A percentile compares a stretch with the other conserved stretches of the same genome.
Conservation (phyloP, 2,329 filamentous ascomycete genomes). For the Aureobasidium pullulans region DNA sequence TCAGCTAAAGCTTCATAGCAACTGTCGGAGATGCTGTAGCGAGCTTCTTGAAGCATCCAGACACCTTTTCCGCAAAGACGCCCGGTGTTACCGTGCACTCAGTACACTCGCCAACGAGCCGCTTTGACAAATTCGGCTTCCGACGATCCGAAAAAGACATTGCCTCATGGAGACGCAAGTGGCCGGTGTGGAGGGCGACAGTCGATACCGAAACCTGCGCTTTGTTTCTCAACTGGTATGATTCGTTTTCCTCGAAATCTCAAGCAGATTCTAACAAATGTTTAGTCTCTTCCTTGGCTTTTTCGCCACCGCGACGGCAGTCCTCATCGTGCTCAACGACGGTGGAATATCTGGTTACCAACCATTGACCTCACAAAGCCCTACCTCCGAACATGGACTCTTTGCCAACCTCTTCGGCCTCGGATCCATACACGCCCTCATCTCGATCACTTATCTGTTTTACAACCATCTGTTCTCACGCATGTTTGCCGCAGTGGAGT, state of each 20-base stretch:
- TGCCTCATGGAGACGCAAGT: neutral
- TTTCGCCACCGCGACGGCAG: neutral
- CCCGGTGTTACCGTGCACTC: neutral
- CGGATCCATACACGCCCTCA: neutral
- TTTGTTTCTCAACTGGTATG: neutral
- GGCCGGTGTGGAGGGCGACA: constrained; percentile 5
- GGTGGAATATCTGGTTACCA: neutral
- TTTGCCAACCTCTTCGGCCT: neutral
- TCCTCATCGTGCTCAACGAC: neutral
- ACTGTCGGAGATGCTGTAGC: neutral
- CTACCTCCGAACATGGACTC: neutral
- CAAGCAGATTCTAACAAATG: neutral
- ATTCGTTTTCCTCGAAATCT: neutral
- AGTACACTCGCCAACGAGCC: neutral
- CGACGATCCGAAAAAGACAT: neutral
- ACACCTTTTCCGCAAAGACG: neutral
- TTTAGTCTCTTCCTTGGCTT: neutral
- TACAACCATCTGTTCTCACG: constrained; percentile 4
- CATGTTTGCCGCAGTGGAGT: neutral
- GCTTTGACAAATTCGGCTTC: neutral
- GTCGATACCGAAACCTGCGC: constrained; percentile 1
- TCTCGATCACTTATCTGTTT: neutral
- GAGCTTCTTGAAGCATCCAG: neutral
- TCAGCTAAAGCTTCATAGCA: neutral
- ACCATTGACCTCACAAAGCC: neutral